Base-by-base conservation (phyloP, 371 early-diverging fungal genomes). In the Gilbertella persicaria region DNA sequence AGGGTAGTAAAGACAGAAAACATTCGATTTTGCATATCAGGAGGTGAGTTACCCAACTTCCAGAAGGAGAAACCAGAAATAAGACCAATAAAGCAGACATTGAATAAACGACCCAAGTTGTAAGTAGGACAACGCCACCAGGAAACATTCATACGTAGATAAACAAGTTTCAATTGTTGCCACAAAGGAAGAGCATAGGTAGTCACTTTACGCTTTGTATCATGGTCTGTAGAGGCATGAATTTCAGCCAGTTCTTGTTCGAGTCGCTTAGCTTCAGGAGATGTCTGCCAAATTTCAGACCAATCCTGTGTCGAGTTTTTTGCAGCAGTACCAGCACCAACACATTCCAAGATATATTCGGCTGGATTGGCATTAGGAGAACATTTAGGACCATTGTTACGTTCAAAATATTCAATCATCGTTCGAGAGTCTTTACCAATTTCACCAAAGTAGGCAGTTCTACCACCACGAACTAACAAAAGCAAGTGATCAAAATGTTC, bases 401-500 rank as follows among this genome's bases (percentile, higher is more conserved):
- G 53, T 57, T 84, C 84, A 60, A 87, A 89, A 64, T 89, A 86
- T 2, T 74, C 58, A 46, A 80, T 77, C 72, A 85, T 69, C 4
- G 67, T 69, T 10, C 60, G 44, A 40, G 77, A 75, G 45, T 85
- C 79, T 29, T 58, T 45, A 14, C 89, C 87, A 42, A 87, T 75
- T 19, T 89, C 82, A 53, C 92, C 94, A 74, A 85, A 90, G 66
- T 91, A 94, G 42, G 86, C 90, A 6, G 80, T 82, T 14, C 71
- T 77, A 29, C 92, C 92, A 43, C 77, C 68, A 41, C 88, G 84
- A 8, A 87, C 89, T 14, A 92, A 70, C 8, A 94, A 68, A 23
- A 94, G 58, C 23, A 94, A 63, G 40, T 87, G 80, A 60, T 94
- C 92, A 62, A 92, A 94, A 56, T 86, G 80, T 53, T 86, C 85